A percentile compares a stretch with the other conserved stretches of the same genome.
Evolutionary conservation across 2,329 filamentous ascomycete species (phyloP).

Genomic region (Ophiostoma triangulosporum): DNA sequence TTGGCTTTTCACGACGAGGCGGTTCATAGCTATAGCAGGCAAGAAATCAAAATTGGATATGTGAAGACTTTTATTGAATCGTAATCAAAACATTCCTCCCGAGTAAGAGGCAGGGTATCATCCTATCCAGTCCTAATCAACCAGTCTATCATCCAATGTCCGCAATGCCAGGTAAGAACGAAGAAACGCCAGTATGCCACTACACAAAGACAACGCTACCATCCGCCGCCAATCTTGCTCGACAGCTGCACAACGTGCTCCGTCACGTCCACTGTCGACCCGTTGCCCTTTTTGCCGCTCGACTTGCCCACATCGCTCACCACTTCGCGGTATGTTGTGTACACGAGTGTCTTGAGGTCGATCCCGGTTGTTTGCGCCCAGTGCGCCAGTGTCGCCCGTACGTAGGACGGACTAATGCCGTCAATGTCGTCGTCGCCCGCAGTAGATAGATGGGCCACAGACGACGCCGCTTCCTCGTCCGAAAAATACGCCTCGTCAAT

Average conservation of each 20-base stretch:
- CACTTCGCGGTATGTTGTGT: constrained; percentile 82
- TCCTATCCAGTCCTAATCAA: not conserved
- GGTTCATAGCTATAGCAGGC: constrained; percentile 16
- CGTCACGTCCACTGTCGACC: constrained; percentile 46
- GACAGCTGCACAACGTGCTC: constrained; percentile 80
- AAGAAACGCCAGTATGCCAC: not conserved
- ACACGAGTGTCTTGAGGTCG: constrained; percentile 56
- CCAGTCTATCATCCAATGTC: not conserved
- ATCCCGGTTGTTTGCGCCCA: constrained; percentile 66
- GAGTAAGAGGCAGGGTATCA: not conserved
- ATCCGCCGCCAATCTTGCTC: constrained; percentile 82
- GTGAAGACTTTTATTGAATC: too few relatives aligned
- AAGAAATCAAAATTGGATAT: not conserved
- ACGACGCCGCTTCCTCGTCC: constrained; percentile 31
- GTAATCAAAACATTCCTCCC: too few relatives aligned
- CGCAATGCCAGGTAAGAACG: not conserved
- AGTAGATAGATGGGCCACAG: not conserved
- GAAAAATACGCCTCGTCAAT: constrained; percentile 90
- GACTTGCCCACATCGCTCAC: constrained; percentile 89
- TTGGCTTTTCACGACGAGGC: constrained; percentile 59
- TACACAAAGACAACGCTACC: constrained; percentile 40
- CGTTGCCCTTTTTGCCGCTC: constrained; percentile 18
- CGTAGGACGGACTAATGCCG: constrained; percentile 51
- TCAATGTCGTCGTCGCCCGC: constrained; percentile 16
- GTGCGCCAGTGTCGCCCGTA: constrained; percentile 56